phyloP scores from a whole-genome alignment of 805 yeast genomes.

The Candida morakotiae region DNA sequence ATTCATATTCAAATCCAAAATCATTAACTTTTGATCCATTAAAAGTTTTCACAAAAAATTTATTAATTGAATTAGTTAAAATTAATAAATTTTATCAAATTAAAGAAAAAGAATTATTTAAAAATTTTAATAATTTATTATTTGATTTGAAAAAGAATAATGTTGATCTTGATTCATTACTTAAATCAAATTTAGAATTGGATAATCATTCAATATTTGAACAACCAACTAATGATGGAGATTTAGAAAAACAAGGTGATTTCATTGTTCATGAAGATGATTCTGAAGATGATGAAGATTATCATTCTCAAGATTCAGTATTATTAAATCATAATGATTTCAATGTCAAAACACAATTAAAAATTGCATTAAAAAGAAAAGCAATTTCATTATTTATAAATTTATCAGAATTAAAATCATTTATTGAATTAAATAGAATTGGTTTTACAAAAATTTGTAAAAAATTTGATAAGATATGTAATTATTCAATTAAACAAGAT shows the following conservation, averaged over 20 bases:
- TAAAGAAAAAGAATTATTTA: constrained; percentile 44
- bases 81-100: constrained; percentile 48
- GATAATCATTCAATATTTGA: constrained; percentile 8
- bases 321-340: constrained; percentile 47
- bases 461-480: constrained; percentile 83
- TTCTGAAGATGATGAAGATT: constrained; percentile 24
- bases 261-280: constrained; percentile 17
- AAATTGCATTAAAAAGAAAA: constrained; percentile 65
- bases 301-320: constrained; percentile 38
- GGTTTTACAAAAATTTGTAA: constrained; percentile 89
- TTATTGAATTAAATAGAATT: constrained; percentile 75
- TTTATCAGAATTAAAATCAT: constrained; percentile 79
- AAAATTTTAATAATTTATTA: constrained; percentile 42
- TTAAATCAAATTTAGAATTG: constrained; percentile 23
- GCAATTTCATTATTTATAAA: constrained; percentile 64
- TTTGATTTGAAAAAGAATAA: constrained; percentile 40
- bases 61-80: constrained; percentile 46
- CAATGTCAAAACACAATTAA: constrained; percentile 45
- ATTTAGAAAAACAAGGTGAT: constrained; percentile 23
- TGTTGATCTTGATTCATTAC: constrained; percentile 22
- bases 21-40: constrained; percentile 19
- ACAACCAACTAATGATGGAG: constrained; percentile 1
- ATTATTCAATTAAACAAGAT: constrained; percentile 52
- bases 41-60: constrained; percentile 42
- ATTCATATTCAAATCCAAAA: constrained; percentile 9